These are phyloP conservation scores for Melastoma candidum DNA, from an alignment of 441 rosid species.

Conservation along the genomic window DNA sequence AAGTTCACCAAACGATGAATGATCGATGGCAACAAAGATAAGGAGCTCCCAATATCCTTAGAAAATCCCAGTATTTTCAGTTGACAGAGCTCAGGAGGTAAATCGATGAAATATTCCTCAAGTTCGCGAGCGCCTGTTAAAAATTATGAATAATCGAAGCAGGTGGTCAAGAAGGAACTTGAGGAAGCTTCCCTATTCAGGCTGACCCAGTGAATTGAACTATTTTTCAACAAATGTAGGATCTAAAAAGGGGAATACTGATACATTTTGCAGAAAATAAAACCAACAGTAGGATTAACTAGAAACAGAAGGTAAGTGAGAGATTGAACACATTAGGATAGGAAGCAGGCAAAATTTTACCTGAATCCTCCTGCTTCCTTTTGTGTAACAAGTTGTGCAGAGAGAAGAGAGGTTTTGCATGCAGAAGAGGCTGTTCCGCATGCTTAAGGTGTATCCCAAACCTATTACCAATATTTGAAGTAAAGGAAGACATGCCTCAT, in stretches of 20 bases:
- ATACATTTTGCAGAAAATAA: too few species aligned
- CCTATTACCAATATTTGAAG: conserved; percentile 36
- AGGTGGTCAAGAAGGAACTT: too few species aligned
- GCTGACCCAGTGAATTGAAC: too few species aligned
- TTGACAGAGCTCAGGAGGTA: conserved; percentile 87
- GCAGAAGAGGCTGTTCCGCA: conserved; percentile 73
- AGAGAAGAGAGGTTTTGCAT: conserved; percentile 57
- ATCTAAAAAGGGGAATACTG: too few species aligned
- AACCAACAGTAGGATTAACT: too few species aligned
- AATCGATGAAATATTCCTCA: conserved; percentile 65
- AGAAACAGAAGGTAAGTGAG: conserved; percentile 1
- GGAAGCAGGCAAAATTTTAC: conserved; percentile 29
- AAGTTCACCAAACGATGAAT: conserved; percentile 91
- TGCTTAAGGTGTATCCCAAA: conserved; percentile 47
- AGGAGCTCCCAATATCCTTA: conserved; percentile 87
- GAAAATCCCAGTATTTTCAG: conserved; percentile 86
- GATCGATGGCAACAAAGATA: conserved; percentile 84
- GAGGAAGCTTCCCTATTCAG: too few species aligned
- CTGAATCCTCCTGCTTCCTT: conserved; percentile 52
- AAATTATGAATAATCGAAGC: too few species aligned
- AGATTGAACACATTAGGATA: background rate
- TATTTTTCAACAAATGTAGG: too few species aligned
- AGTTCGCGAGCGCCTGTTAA: conserved; percentile 55
- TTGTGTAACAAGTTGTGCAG: conserved; percentile 78
- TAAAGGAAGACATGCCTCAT: background rate